Percentiles rank a stretch among this genome's conserved stretches.
These are phyloP conservation scores for Starmerella sirachaensis DNA, from an alignment of 805 yeast species.

Conservation along the genomic window DNA sequence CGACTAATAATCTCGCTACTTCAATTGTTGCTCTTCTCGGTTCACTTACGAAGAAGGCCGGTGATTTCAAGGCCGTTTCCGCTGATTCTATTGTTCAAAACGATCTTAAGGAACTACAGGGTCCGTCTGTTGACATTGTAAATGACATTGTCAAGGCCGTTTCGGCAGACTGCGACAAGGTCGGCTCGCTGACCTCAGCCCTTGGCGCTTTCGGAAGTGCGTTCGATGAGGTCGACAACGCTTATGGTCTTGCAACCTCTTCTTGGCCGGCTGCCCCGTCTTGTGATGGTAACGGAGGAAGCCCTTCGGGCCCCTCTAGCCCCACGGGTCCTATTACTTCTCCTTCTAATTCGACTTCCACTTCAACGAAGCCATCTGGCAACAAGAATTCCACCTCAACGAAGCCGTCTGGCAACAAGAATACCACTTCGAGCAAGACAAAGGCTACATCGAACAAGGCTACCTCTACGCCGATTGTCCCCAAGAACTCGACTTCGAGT, in stretches of 20 bases:
- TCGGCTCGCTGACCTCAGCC: constrained; percentile 12
- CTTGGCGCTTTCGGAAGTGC: constrained; percentile 13
- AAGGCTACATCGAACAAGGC: no score
- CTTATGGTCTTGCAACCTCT: constrained; percentile 15
- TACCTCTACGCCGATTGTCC: no score
- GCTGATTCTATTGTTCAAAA: constrained; percentile 20
- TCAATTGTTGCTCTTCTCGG: constrained; percentile 17
- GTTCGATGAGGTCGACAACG: constrained; percentile 14
- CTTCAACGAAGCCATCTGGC: no score
- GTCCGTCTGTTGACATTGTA: constrained; percentile 20
- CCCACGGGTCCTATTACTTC: no score
- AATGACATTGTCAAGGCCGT: constrained; percentile 16
- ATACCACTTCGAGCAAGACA: no score
- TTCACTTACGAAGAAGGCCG: constrained; percentile 22
- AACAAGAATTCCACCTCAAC: no score
- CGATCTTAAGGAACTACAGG: constrained; percentile 20
- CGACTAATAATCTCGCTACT: constrained; percentile 10
- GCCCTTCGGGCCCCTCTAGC: no score
- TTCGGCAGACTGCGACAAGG: constrained; percentile 13
- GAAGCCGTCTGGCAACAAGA: no score
- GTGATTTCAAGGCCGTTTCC: constrained; percentile 22
- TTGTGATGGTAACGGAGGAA: no score
- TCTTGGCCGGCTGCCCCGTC: constrained; percentile 9
- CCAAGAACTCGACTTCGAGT: no score
- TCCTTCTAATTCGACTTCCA: no score